Evolutionary conservation across 179 eudicot species (phyloP), one percentile per base, ranked within the genome.

Genomic region (Nepenthes alata): DNA sequence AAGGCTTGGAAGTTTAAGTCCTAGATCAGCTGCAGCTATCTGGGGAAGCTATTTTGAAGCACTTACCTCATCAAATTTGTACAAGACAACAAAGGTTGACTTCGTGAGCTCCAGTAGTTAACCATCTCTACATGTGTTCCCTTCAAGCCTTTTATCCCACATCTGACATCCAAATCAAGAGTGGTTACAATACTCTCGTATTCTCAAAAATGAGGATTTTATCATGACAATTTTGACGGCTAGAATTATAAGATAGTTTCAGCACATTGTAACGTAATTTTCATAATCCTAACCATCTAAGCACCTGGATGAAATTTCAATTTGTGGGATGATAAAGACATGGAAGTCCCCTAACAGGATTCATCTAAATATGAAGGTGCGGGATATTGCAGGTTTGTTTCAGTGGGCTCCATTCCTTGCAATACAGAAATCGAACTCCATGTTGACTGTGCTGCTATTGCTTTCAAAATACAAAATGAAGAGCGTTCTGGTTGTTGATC

Each of bases 391-490:
- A 12, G 97, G 97, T 39, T 68, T 89, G 61, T 90, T 85, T 49
- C 81, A 93, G 3, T 90, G 97, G 97, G 95, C 97, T 62, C 95
- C 97, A 35, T 90, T 90, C 76, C 97, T 90, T 3, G 97, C 97
- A 5, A 57, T 90, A 77, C 95, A 88, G 67, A 78, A 80, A 37
- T 61, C 86, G 6, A 88, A 90, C 74, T 85, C 97, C 13, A 74
- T 90, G 76, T 74, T 90, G 80, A 90, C 97, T 11, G 80, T 88
- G 75, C 79, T 90, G 54, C 72, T 90, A 57, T 79, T 90, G 58
- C 84, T 90, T 53, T 90, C 97, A 2, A 83, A 90, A 64, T 90
- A 90, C 73, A 87, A 91, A 70, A 87, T 90, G 97, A 90, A 90
- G 77, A 82, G 97, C 64, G 75, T 90, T 37, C 95, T 95, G 35